Evolutionary conservation across 495 filamentous ascomycete genomes (phyloP).

Genomic region (Copromyces sp.): DNA sequence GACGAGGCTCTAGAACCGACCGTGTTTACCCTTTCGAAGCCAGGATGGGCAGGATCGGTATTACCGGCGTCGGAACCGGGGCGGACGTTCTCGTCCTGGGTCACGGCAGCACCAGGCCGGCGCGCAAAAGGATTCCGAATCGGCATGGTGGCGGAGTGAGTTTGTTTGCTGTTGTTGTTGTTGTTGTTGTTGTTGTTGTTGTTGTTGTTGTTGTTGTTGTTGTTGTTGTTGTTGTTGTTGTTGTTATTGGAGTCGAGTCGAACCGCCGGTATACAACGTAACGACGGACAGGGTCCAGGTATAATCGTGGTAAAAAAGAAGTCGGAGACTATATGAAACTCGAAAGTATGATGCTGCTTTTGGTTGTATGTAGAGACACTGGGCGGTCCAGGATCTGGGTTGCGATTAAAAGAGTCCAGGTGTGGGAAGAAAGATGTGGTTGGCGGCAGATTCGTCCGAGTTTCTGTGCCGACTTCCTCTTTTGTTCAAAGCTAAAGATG

Average conservation of each 20-base stretch:
- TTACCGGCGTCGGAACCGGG: constrained; percentile 28
- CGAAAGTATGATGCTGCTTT: background rate
- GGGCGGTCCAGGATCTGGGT: background rate
- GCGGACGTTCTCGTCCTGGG: constrained; percentile 44
- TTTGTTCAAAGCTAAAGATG: background rate
- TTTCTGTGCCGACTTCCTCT: background rate
- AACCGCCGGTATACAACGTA: background rate
- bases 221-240: background rate
- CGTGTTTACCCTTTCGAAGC: constrained; percentile 46
- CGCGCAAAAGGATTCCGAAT: constrained; percentile 66
- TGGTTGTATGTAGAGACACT: background rate
- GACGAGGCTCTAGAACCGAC: constrained; percentile 46
- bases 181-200: background rate
- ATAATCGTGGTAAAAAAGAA: background rate
- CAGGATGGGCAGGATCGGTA: constrained; percentile 24
- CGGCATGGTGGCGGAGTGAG: constrained; percentile 43
- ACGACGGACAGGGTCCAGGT: background rate
- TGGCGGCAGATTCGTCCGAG: background rate
- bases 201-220: background rate
- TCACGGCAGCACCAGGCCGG: constrained; percentile 38
- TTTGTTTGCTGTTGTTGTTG: background rate
- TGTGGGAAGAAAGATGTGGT: background rate
- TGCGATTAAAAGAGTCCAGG: background rate
- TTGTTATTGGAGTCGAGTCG: background rate
- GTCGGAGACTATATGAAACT: background rate